Percentiles rank a stretch among this genome's conserved stretches.
Conservation (phyloP, 2,329 filamentous ascomycete genomes). For the Chrysoporthe deuterocubensis region DNA sequence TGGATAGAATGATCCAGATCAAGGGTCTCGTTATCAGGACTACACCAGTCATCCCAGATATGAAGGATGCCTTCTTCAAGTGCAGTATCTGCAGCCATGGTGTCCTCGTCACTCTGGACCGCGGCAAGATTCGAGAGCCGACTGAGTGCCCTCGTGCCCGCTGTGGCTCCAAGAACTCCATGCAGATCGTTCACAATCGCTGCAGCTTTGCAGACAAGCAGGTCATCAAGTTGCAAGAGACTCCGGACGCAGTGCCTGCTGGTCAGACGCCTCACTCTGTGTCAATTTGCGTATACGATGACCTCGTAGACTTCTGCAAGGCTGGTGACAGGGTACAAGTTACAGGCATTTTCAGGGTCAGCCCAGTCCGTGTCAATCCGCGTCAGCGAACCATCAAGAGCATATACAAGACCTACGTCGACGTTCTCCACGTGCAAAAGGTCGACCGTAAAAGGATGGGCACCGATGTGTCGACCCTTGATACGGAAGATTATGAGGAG, state of each 20-base stretch:
- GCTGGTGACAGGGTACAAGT: conserved; percentile 95
- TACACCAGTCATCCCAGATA: conserved; percentile 95
- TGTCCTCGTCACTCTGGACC: conserved; percentile 87
- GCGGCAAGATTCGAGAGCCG: conserved; percentile 94
- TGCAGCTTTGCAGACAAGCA: conserved; percentile 97
- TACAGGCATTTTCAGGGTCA: conserved; percentile 95
- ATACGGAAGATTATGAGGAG: conserved; percentile 76
- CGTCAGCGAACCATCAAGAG: conserved; percentile 91
- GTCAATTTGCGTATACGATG: conserved; percentile 93
- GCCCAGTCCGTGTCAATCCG: conserved; percentile 90
- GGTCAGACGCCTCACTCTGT: conserved; percentile 98
- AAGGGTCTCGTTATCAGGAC: conserved; percentile 96
- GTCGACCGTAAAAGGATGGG: conserved; percentile 94
- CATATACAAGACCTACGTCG: conserved; percentile 97
- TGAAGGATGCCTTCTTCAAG: conserved; percentile 98
- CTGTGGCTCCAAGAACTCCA: conserved; percentile 87
- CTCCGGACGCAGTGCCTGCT: conserved; percentile 89
- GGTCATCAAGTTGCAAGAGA: conserved; percentile 98
- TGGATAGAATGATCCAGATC: conserved; percentile 93
- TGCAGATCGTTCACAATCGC: conserved; percentile 97
- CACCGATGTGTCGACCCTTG: conserved; percentile 85
- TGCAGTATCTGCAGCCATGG: conserved; percentile 93
- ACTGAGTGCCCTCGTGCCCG: conserved; percentile 83
- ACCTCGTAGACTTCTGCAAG: conserved; percentile 96
- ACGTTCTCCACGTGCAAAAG: conserved; percentile 94